Evolutionary conservation across 2,329 filamentous ascomycete species (phyloP).

Genomic region (Trichoderma endophyticum): DNA sequence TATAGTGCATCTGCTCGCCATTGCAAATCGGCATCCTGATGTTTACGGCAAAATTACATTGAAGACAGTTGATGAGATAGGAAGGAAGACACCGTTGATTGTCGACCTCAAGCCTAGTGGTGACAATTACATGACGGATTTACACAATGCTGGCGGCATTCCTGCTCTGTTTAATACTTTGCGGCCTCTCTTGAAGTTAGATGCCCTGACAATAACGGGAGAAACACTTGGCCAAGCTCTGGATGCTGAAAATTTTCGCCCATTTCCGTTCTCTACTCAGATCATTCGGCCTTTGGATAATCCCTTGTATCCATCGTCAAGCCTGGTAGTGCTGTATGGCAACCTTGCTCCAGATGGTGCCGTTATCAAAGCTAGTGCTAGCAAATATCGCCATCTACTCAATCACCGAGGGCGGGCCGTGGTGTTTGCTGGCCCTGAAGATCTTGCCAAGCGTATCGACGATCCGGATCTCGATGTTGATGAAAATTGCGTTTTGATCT

Average conservation of each 20-base stretch:
- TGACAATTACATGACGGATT: constrained; percentile 83
- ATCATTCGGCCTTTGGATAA: constrained; percentile 63
- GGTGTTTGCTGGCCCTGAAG: constrained; percentile 72
- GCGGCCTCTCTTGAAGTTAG: constrained; percentile 71
- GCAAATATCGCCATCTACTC: constrained; percentile 64
- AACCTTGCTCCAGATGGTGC: constrained; percentile 82
- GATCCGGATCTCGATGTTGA: constrained; percentile 59
- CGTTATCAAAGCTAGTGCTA: constrained; percentile 85
- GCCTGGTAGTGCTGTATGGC: constrained; percentile 76
- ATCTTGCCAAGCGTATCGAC: constrained; percentile 64
- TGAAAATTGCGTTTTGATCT: constrained; percentile 64
- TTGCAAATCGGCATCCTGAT: constrained; percentile 68
- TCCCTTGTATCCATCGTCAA: constrained; percentile 70
- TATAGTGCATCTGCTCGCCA: constrained; percentile 81
- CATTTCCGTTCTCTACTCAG: constrained; percentile 35
- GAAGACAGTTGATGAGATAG: constrained; percentile 75
- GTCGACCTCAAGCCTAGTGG: constrained; percentile 85
- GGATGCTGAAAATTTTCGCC: constrained; percentile 62
- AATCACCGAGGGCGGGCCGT: constrained; percentile 49
- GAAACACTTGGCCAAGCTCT: constrained; percentile 79
- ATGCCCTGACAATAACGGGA: constrained; percentile 78
- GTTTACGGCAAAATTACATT: constrained; percentile 64
- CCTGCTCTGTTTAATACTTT: constrained; percentile 76
- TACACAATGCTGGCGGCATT: constrained; percentile 78
- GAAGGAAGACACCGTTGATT: constrained; percentile 73